Evolutionary conservation across 495 filamentous ascomycete genomes (phyloP), one percentile per base, ranked within the genome.

Genomic region (Lophium mytilinum): DNA sequence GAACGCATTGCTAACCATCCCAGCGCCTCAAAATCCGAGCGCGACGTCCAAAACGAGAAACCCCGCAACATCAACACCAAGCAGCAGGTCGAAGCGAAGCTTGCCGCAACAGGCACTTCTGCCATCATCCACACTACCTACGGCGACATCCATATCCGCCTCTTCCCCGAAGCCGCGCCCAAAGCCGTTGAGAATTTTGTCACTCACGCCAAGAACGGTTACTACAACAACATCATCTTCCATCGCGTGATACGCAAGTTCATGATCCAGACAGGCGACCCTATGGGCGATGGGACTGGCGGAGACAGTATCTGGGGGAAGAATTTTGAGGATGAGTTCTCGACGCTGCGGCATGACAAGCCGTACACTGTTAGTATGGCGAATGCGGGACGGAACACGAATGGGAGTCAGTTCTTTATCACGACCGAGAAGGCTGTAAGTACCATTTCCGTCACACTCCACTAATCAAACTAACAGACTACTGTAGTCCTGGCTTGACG

Each of bases 101-200:
- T 75, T 5, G 75, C 75, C 14, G 86, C 93, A 62, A 84, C 78
- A 3, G 90, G 89, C 9, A 88, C 83, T 0, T 77, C 85, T 0
- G 93, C 90, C 4, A 81, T 92, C 49, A 77, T 99, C 9, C 93
- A 97, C 74, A 99, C 93, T 3, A 92, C 85, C 1, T 85, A 90
- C 68, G 93, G 93, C 52, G 93, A 99, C 69, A 95, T 99, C 60
- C 88, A 93, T 58, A 82, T 99, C 47, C 88, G 93, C 0, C 78
- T 99, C 17, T 99, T 90, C 76, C 92, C 94, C 0, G 85, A 90
- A 54, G 89, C 89, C 0, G 91, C 93, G 1, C 94, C 93, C 34
- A 90, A 90, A 65, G 86, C 93, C 0, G 93, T 99, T n/a, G 94
- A 99, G 75, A 99, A 99, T 72, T 99, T 99, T 67, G 88, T 90